phyloP scores from a whole-genome alignment of 2,329 filamentous ascomycete species.

The Helotiales sp. region DNA sequence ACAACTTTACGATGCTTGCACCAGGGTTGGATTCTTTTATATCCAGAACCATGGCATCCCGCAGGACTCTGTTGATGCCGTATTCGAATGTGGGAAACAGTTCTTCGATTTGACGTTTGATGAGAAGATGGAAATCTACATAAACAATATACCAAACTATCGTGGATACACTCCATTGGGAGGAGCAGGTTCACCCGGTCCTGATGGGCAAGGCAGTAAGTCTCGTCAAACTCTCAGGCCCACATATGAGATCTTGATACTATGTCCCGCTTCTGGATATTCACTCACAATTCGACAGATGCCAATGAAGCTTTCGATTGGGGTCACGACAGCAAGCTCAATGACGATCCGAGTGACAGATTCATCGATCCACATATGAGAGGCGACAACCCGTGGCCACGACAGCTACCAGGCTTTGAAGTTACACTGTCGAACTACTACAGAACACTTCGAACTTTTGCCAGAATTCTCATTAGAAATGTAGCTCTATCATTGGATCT shows the following conservation, averaged over 20 bases:
- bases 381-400: constrained; percentile 24
- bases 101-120: constrained; percentile 28
- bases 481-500: constrained; percentile 25
- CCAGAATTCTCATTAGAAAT: constrained; percentile 21
- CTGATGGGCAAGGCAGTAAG: constrained; percentile 19
- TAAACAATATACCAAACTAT: constrained; percentile 24
- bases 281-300: constrained; percentile 10
- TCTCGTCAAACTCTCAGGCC: neutral
- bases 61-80: constrained; percentile 43
- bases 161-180: constrained; percentile 27
- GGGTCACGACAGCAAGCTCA: constrained; percentile 20
- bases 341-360: constrained; percentile 15
- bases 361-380: constrained; percentile 15
- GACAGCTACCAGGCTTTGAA: constrained; percentile 22
- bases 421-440: constrained; percentile 21
- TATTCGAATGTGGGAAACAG: constrained; percentile 25
- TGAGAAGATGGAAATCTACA: constrained; percentile 30
- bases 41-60: constrained; percentile 38
- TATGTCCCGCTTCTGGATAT: neutral
- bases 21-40: constrained; percentile 41
- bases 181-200: constrained; percentile 21
- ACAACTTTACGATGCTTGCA: constrained; percentile 35
- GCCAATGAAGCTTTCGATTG: constrained; percentile 28
- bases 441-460: constrained; percentile 14
- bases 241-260: neutral